Conservation (phyloP, 208 protist species). For the Tritrichomonas musculus region DNA sequence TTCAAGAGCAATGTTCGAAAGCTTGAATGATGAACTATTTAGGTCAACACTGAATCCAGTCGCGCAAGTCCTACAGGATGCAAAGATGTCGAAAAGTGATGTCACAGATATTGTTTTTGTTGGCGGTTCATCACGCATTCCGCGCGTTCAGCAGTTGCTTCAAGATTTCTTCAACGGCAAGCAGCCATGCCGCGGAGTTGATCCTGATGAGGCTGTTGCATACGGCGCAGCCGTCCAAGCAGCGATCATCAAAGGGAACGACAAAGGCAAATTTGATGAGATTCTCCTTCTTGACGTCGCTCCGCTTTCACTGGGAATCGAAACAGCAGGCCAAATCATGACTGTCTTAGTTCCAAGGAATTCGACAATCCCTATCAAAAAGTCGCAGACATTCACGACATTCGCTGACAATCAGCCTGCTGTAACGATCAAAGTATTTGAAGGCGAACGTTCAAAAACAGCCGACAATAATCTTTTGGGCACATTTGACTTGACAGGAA, state of each 20-base stretch:
- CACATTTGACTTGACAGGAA: slow-evolving; percentile 76
- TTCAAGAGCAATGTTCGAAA: slow-evolving; percentile 92
- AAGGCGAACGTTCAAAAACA: slow-evolving; percentile 92
- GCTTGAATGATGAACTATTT: slow-evolving; percentile 74
- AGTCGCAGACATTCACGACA: slow-evolving; percentile 77
- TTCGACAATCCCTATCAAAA: slow-evolving; percentile 60
- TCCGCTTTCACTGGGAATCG: slow-evolving; percentile 41
- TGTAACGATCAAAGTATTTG: slow-evolving; percentile 95
- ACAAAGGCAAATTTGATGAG: slow-evolving; percentile 52
- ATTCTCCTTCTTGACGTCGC: slow-evolving; percentile 56
- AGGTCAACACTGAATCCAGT: slow-evolving; percentile 76
- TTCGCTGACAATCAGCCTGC: slow-evolving; percentile 93
- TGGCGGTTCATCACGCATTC: slow-evolving; percentile 35
- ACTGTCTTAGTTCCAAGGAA: slow-evolving; percentile 71
- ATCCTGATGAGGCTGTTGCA: slow-evolving; percentile 89
- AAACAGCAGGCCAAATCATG: slow-evolving; percentile 71
- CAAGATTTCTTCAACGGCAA: slow-evolving; percentile 76
- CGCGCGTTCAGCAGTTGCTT: slow-evolving; percentile 57
- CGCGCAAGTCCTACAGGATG: slow-evolving; percentile 77
- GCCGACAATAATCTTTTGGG: slow-evolving; percentile 95
- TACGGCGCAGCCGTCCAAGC: slow-evolving; percentile 93
- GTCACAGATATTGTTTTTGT: slow-evolving; percentile 53
- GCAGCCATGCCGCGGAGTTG: slow-evolving; percentile 70
- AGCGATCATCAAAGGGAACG: slow-evolving; percentile 79
- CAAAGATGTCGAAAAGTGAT: slow-evolving; percentile 77